Percentiles rank a stretch among this genome's conserved stretches.
phyloP scores from a whole-genome alignment of 2,329 filamentous ascomycete species.

The Stagonosporopsis cucurbitacearum region DNA sequence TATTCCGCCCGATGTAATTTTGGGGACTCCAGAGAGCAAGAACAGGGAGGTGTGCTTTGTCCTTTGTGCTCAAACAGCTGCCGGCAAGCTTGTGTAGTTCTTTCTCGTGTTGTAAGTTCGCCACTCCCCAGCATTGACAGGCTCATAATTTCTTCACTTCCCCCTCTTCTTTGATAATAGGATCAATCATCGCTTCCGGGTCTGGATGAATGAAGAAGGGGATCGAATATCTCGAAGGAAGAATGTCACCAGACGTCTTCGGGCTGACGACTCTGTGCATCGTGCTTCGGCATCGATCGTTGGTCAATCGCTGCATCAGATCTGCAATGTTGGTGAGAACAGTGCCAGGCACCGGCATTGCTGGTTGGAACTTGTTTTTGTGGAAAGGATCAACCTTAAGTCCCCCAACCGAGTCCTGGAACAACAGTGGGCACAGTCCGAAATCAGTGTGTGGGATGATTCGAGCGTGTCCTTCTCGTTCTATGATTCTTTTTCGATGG shows the following conservation, averaged over 20 bases:
- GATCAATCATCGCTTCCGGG: slow-evolving; percentile 43
- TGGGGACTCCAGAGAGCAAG: background rate
- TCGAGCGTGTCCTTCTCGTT: slow-evolving; percentile 32
- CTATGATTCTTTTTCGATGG: slow-evolving; percentile 31
- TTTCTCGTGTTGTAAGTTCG: slow-evolving; percentile 42
- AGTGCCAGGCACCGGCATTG: slow-evolving; percentile 31
- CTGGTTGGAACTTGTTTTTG: slow-evolving; percentile 33
- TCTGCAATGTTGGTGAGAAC: slow-evolving; percentile 38
- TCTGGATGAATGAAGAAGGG: slow-evolving; percentile 50
- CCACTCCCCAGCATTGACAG: slow-evolving; percentile 47
- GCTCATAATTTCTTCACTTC: slow-evolving; percentile 49
- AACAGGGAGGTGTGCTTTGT: background rate
- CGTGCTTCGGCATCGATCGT: slow-evolving; percentile 45
- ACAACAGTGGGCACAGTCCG: slow-evolving; percentile 47
- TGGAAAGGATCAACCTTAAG: slow-evolving; percentile 46
- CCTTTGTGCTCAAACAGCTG: background rate
- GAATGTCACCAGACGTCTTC: slow-evolving; percentile 30
- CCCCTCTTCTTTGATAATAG: slow-evolving; percentile 41
- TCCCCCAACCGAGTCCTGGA: slow-evolving; percentile 48
- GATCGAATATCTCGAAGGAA: slow-evolving; percentile 47
- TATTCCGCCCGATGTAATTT: background rate
- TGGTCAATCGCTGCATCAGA: slow-evolving; percentile 32
- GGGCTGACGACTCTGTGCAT: slow-evolving; percentile 49
- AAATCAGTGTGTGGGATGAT: slow-evolving; percentile 44
- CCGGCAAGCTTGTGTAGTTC: slow-evolving; percentile 25